Conservation (phyloP, 164 flowering plant genomes). For the Taxillus chinensis region DNA sequence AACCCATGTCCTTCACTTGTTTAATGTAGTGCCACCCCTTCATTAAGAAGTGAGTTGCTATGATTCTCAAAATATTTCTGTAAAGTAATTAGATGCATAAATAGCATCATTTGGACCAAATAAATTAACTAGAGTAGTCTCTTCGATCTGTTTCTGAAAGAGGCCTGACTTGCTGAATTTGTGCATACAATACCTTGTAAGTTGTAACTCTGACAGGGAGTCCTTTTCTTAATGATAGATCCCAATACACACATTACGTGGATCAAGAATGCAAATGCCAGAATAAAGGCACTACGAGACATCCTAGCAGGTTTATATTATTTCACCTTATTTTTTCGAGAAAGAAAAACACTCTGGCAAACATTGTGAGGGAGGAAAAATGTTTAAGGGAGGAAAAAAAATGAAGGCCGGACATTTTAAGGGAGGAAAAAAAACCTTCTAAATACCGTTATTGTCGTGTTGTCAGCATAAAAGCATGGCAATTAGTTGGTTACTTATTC, state of each 20-base stretch:
- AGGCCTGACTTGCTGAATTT: background rate
- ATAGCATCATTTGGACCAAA: no score
- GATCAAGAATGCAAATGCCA: constrained; percentile 70
- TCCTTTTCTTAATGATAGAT: constrained; percentile 34
- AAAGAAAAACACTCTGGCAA: background rate
- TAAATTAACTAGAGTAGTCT: no score
- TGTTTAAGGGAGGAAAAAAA: no score
- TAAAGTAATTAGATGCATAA: no score
- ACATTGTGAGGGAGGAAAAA: no score
- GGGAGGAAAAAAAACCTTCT: background rate
- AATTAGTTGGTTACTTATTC: background rate
- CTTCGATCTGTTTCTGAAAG: no score
- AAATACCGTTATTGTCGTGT: background rate
- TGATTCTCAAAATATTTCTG: no score
- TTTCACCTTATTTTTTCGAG: background rate
- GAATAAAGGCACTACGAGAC: constrained; percentile 71
- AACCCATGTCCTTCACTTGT: constrained; percentile 8
- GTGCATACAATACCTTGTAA: background rate
- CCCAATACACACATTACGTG: constrained; percentile 83
- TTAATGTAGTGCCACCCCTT: background rate
- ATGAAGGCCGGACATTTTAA: no score
- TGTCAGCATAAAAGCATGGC: background rate
- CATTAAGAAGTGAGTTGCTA: no score
- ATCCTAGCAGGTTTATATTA: constrained; percentile 58
- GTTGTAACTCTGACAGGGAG: background rate